Evolutionary conservation across 2,329 filamentous ascomycete species (phyloP), one percentile per base, ranked within the genome.

Genomic region (Seiridium cupressi): DNA sequence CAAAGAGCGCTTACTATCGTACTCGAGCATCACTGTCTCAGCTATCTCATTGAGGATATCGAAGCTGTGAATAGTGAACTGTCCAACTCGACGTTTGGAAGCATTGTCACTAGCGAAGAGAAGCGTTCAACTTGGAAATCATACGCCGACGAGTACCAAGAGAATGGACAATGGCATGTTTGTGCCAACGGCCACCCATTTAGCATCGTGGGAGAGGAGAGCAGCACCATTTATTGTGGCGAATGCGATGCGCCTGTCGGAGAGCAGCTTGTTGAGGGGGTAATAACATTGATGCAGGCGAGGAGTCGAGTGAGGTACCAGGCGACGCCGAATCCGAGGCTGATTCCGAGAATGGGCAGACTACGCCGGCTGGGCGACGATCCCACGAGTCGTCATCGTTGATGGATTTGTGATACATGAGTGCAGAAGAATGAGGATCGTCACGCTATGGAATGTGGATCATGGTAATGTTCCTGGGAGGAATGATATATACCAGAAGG

Each of bases 101-200:
- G 44, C 51, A 34, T 74, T 0, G 78, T 87, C 10, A 81, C 77
- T 0, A 76, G 73, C 10, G 76, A 79, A 3, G 84, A 89, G 72
- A 78, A 82, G 66, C 74, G 76, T 38, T 77, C 73, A 0, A 77
- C 86, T 3, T 76, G 81, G 55, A 59, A 63, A 1, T 83, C 84
- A 1, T 86, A 87, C 83, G 69, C 78, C 1, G 58, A 53, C 0
- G 80, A 82, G 61, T 80, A 85, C 42, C 62, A 57, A 0, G 80
- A 81, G 0, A 84, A 79, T 0, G 86, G 86, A 0, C 83, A 88
- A 63, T 89, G 86, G 86, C 89, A 88, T 68, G 76, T 73, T 0
- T 88, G 84, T 62, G 70, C 64, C 31, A 85, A 86, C 60, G 79
- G 80, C 1, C 84, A 88, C 66, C 81, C 83, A 2, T 88, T 90